Conservation (phyloP, 331 rosid species). For the Acacia concinna region DNA sequence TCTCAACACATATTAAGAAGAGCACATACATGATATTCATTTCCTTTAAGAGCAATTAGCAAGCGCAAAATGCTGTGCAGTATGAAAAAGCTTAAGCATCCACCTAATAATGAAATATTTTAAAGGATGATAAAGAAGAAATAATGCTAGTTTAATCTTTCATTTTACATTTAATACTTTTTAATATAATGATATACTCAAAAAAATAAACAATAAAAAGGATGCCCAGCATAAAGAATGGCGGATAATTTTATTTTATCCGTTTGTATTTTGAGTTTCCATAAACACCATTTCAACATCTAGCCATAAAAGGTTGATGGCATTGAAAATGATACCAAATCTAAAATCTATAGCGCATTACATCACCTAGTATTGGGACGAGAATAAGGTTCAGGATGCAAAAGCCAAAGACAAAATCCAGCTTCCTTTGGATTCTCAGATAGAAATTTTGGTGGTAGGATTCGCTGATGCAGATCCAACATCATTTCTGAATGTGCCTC, state of each 20-base stretch:
- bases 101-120: not conserved
- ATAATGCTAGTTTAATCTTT: not conserved
- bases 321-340: not conserved
- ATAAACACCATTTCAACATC: slow-evolving; percentile 5
- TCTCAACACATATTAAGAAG: slow-evolving; percentile 2
- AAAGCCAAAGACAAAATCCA: slow-evolving; percentile 75
- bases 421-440: slow-evolving; percentile 58
- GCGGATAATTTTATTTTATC: not conserved
- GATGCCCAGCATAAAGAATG: slow-evolving; percentile 9
- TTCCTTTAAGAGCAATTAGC: not conserved
- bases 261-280: not conserved
- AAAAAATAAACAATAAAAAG: not conserved
- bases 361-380: slow-evolving; percentile 68
- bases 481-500: slow-evolving; percentile 52
- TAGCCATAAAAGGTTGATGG: slow-evolving; percentile 1
- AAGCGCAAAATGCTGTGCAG: not conserved
- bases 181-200: not conserved
- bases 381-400: slow-evolving; percentile 66
- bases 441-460: slow-evolving; percentile 66
- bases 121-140: not conserved
- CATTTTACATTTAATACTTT: not conserved
- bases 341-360: not conserved
- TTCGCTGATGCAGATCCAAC: slow-evolving; percentile 54
- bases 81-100: not conserved
- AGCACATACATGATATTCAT: not conserved